These are phyloP conservation scores for Lecanicillium sp. DNA, from an alignment of 2,329 filamentous ascomycete species.

Conservation along the genomic window DNA sequence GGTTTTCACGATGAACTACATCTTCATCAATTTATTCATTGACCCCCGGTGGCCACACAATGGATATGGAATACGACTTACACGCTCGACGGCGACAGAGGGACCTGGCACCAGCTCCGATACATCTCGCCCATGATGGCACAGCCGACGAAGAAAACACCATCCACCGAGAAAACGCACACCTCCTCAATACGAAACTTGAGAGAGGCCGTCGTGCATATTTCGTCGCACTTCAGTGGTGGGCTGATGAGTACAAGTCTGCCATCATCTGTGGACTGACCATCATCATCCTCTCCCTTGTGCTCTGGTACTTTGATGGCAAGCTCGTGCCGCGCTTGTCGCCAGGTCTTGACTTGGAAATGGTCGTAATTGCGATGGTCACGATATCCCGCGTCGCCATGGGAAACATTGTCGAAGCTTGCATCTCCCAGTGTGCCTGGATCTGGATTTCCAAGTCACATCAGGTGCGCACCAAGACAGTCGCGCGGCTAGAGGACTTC, in stretches of 20 bases:
- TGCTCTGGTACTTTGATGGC: constrained; percentile 27
- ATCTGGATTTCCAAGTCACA: constrained; percentile 33
- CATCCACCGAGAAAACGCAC: not conserved
- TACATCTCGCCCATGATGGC: constrained; percentile 7
- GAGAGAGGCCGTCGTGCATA: constrained; percentile 11
- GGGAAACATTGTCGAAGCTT: constrained; percentile 29
- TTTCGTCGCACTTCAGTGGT: constrained; percentile 27
- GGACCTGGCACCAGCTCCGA: not conserved
- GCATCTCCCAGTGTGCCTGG: constrained; percentile 34
- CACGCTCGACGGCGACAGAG: too few species aligned
- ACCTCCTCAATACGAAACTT: constrained; percentile 8
- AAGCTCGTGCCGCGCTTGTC: constrained; percentile 25
- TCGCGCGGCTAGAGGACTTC: constrained; percentile 32
- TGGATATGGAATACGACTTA: too few species aligned
- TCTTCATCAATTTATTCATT: too few species aligned
- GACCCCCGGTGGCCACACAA: too few species aligned
- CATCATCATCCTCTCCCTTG: constrained; percentile 22
- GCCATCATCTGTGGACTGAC: constrained; percentile 25
- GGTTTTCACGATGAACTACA: too few species aligned
- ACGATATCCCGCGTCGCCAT: constrained; percentile 31
- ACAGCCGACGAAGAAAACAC: constrained; percentile 8
- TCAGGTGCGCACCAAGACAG: constrained; percentile 24
- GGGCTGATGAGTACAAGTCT: constrained; percentile 31
- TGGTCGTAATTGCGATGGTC: constrained; percentile 32
- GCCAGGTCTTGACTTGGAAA: constrained; percentile 27